Evolutionary conservation across 352 stramenopile genomes (phyloP).

Genomic region (Proteromonas lacertae): DNA sequence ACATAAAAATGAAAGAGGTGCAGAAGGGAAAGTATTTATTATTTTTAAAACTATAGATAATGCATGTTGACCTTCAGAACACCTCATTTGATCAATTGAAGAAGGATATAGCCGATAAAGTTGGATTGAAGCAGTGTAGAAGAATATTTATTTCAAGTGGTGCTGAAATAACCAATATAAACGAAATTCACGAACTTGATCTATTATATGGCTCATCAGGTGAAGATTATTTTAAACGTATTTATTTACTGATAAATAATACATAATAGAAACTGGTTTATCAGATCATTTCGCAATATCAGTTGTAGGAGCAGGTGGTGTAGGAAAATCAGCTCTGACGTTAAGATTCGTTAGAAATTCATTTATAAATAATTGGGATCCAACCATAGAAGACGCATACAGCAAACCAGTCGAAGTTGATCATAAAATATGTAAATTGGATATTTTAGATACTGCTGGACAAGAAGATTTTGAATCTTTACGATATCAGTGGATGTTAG

Average conservation of each 20-base stretch:
- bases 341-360: background rate
- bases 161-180: background rate
- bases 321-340: background rate
- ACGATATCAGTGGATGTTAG: conserved; percentile 49
- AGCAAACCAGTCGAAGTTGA: conserved; percentile 40
- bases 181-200: background rate
- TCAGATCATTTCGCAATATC: background rate
- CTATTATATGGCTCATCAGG: background rate
- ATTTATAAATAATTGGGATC: background rate
- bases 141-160: background rate
- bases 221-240: background rate
- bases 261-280: background rate
- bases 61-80: too few relatives aligned
- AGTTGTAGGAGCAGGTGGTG: background rate
- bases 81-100: background rate
- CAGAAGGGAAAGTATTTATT: background rate
- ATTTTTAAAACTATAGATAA: too few relatives aligned
- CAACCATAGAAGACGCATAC: conserved; percentile 22
- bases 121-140: background rate
- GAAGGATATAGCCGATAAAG: background rate
- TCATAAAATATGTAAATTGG: conserved; percentile 35
- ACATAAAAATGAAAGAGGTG: background rate
- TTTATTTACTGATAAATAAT: too few relatives aligned
- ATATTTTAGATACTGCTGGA: conserved; percentile 48
- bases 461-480: conserved; percentile 55